Conservation (phyloP, 495 filamentous ascomycete species). For the Tuber borchii region DNA sequence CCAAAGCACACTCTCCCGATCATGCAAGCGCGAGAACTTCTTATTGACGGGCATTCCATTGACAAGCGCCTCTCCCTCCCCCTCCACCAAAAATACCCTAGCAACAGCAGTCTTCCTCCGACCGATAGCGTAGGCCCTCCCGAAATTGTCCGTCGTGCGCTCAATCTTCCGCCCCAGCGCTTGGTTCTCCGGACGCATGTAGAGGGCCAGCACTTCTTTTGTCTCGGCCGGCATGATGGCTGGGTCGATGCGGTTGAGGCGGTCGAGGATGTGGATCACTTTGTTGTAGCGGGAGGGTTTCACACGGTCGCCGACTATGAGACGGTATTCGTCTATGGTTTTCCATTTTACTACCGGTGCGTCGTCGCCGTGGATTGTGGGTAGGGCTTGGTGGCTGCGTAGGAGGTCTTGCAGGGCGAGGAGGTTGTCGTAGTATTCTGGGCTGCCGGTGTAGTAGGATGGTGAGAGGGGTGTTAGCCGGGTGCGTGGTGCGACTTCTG, state of each 20-base stretch:
- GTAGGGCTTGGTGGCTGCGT: conserved; percentile 63
- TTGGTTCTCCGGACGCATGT: conserved; percentile 68
- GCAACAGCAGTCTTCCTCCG: conserved; percentile 80
- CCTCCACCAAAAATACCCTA: conserved; percentile 79
- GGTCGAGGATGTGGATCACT: conserved; percentile 66
- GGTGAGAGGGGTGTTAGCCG: conserved; percentile 77
- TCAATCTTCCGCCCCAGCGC: conserved; percentile 55
- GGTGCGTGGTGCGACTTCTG: conserved; percentile 43
- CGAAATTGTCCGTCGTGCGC: conserved; percentile 60
- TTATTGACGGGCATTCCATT: conserved; percentile 77
- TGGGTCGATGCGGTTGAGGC: conserved; percentile 79
- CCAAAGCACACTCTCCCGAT: conserved; percentile 92
- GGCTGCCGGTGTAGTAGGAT: conserved; percentile 85
- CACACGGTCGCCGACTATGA: conserved; percentile 66
- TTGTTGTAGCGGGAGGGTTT: conserved; percentile 70
- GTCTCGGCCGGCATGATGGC: conserved; percentile 66
- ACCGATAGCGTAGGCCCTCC: conserved; percentile 69
- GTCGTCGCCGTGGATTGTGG: conserved; percentile 55
- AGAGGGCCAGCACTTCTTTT: conserved; percentile 54
- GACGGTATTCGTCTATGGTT: conserved; percentile 66
- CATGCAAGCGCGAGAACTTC: conserved; percentile 79
- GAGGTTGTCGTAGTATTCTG: conserved; percentile 77
- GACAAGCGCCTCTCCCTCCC: conserved; percentile 77
- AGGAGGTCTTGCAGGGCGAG: conserved; percentile 64
- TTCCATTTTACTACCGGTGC: conserved; percentile 80